phyloP scores from a whole-genome alignment of 2,329 filamentous ascomycete species.

The Penicillium thymicola region DNA sequence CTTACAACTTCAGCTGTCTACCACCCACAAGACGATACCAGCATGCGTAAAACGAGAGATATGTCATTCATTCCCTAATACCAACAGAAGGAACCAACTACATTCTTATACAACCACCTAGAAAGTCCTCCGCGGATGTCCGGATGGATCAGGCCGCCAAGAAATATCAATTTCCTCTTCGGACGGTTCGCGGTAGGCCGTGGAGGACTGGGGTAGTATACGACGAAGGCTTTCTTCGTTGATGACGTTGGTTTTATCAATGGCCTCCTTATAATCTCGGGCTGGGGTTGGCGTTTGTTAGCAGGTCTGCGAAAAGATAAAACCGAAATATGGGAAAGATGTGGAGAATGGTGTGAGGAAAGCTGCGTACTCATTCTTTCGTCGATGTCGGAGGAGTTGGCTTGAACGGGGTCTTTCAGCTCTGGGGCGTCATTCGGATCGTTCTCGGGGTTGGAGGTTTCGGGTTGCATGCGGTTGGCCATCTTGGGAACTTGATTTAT shows the following conservation, averaged over 20 bases:
- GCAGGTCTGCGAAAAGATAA: not conserved
- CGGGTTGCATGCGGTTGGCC: not conserved
- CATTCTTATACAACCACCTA: not conserved
- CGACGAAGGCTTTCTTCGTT: conserved; percentile 15
- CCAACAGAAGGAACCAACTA: not conserved
- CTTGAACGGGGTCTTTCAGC: not conserved
- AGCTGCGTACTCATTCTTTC: conserved; percentile 4
- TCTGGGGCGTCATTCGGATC: not conserved
- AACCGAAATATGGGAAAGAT: not conserved
- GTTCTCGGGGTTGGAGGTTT: not conserved
- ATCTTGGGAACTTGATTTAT: not conserved
- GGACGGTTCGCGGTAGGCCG: conserved; percentile 11
- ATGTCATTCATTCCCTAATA: not conserved
- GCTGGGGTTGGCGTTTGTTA: conserved; percentile 2
- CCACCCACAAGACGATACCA: too few relatives aligned
- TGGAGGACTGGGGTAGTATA: conserved; percentile 12
- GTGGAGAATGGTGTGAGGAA: not conserved
- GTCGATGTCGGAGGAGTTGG: not conserved
- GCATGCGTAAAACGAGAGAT: not conserved
- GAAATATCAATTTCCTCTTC: conserved; percentile 16
- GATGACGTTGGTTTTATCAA: conserved; percentile 17
- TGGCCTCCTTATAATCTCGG: conserved; percentile 17
- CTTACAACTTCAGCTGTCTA: not conserved
- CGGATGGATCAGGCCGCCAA: conserved; percentile 6
- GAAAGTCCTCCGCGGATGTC: conserved; percentile 1